These are phyloP conservation scores for Syzygium syzygioides DNA, from an alignment of 441 rosid species.

Conservation along the genomic window DNA sequence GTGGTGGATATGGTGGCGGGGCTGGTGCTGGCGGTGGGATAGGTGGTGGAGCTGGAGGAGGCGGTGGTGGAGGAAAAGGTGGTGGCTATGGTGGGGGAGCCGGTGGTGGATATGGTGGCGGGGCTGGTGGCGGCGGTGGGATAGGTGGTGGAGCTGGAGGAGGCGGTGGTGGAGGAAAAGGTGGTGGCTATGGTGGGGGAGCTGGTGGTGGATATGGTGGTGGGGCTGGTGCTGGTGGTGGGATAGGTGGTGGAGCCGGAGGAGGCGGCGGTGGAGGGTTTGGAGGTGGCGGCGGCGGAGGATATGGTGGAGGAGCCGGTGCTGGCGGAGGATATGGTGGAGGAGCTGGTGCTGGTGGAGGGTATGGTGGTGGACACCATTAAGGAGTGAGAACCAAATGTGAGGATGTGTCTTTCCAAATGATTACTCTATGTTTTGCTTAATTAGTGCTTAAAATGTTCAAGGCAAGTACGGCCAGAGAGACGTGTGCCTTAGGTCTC, in stretches of 20 bases:
- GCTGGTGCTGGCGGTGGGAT: slow-evolving; percentile 8
- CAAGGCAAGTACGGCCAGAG: too few relatives aligned
- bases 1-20: slow-evolving; percentile 6
- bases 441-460: too few relatives aligned
- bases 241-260: neutral
- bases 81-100: neutral
- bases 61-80: neutral
- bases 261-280: too few relatives aligned
- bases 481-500: too few relatives aligned
- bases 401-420: too few relatives aligned
- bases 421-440: too few relatives aligned
- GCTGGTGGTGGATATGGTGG: slow-evolving; percentile 15
- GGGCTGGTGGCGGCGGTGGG: slow-evolving; percentile 4
- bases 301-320: neutral
- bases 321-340: slow-evolving; percentile 13
- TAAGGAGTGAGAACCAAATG: too few relatives aligned
- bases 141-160: slow-evolving; percentile 11
- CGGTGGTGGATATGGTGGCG: neutral
- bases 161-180: slow-evolving; percentile 1
- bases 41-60: slow-evolving; percentile 13
- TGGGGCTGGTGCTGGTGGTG: neutral
- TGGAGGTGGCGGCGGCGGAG: too few relatives aligned
- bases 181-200: neutral
- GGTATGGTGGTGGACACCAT: neutral
- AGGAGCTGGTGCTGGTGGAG: slow-evolving; percentile 23